Evolutionary conservation across 2,329 filamentous ascomycete genomes (phyloP), one percentile per base, ranked within the genome.

Genomic region (Colletotrichum lentis): DNA sequence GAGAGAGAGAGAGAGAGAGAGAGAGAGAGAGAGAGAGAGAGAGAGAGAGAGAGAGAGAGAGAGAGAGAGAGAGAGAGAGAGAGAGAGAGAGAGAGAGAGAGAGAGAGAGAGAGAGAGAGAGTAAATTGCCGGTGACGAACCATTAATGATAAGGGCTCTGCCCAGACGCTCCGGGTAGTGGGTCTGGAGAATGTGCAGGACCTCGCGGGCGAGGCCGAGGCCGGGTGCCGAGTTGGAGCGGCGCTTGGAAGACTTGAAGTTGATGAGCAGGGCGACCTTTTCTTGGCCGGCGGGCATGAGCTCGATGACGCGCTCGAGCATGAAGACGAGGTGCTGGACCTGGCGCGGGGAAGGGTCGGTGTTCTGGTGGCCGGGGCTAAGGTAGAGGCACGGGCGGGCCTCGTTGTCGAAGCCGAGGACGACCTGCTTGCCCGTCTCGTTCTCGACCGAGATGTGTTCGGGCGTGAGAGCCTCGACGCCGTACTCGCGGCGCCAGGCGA

Each of bases 371-470:
- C 90, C 92, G 1, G 96, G 96, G 76, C 91, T 91, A 68, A 99
- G 86, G 80, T 97, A 97, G 75, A 96, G 88, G 78, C 94, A 97
- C 2, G 94, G 93, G n/a, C 95, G 86, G 57, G 86, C 91, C 69
- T 93, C 83, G 67, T 90, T 92, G 81, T 99, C 96, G 79, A 89
- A 99, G 49, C 96, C 96, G 22, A 96, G 80, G 66, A 97, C 85
- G 66, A 97, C 85, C 79, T 98, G 95, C 84, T 99, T 99, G 72
- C 96, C 96, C 11, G 95, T 98, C 82, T 95, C 94, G 78, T 97
- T 97, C 83, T 99, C 96, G 14, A 92, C 89, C 1, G 91, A 93
- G 75, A 98, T 95, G 80, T 97, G 91, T 10, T 97, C 94, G 11
- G 91, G 84, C 0, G 93, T 94, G 75, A 94, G 87, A 61, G 86